Evolutionary conservation across 176 grass and related monocot genomes (phyloP), one percentile per base, ranked within the genome.

Genomic region (Zea mays): DNA sequence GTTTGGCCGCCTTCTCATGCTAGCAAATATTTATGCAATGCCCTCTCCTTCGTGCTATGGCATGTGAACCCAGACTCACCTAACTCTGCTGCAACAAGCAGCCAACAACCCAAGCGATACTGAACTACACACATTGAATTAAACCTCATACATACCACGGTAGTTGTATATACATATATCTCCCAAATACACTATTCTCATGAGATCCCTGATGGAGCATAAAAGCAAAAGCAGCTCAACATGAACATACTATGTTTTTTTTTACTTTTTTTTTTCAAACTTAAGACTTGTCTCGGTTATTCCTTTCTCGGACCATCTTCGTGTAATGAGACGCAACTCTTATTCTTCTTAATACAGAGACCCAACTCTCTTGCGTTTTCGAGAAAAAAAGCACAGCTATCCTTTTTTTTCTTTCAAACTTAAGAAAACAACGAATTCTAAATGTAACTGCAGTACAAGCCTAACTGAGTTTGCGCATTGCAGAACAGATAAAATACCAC

Each of bases 401-500:
- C 34, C 46, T 64, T 80, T 61, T 41, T 16, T 39, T 78, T 73
- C 12, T 81, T 51, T 40, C 34, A 21, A 11, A 65, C 49, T 77
- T 39, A 1, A 62, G 27, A 17, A 17, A 11, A 47, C 27, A 59
- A 69, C 2, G n/a, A 17, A 75, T 38, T 62, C 37, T 69, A 73
- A 73, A 66, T 80, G 71, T 80, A 58, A 65, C 62, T 3, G n/a
- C 4, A 65, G 6, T 84, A 84, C 52, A 79, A 69, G 46, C 57
- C 66, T 81, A 87, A 49, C 20, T 77, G 73, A 59, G 73, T 35
- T 46, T 46, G 47, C 69, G 79, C 72, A 74, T 17, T 55, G 48
- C 75, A 84, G 69, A 51, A 65, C 39, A 42, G 33, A 64, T 13
- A 62, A 75, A 69, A 39, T 36, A 64, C 6, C 64, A 42, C 9